Evolutionary conservation across 345 rosid genomes (phyloP).

Genomic region (Alliaria petiolata): DNA sequence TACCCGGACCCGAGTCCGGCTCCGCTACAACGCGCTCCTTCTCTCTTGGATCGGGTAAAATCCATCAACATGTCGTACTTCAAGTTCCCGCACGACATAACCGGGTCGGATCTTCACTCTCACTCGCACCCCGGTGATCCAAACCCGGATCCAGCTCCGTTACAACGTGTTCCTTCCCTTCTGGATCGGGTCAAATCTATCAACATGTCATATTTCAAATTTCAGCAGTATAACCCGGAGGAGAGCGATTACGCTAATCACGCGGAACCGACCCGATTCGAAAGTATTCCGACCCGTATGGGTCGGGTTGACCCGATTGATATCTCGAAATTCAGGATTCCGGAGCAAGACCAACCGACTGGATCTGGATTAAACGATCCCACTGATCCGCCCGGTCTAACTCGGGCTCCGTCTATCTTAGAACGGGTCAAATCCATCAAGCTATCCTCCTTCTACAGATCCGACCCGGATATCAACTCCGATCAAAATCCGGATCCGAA

Average conservation of each 20-base stretch:
- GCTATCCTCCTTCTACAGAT: conserved; percentile 34
- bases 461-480: conserved; percentile 28
- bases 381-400: conserved; percentile 25
- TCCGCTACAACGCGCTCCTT: conserved; percentile 45
- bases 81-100: conserved; percentile 20
- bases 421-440: conserved; percentile 64
- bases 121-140: conserved; percentile 3
- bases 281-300: background rate
- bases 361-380: background rate
- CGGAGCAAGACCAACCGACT: conserved; percentile 17
- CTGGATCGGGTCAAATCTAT: conserved; percentile 64
- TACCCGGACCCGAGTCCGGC: conserved; percentile 26
- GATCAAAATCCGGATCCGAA: conserved; percentile 7
- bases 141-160: conserved; percentile 19
- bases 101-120: conserved; percentile 18
- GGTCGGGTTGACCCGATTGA: conserved; percentile 28
- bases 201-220: conserved; percentile 29
- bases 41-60: conserved; percentile 58
- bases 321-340: conserved; percentile 17
- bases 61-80: conserved; percentile 44
- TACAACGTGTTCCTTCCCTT: conserved; percentile 45
- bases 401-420: conserved; percentile 52
- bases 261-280: conserved; percentile 19
- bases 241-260: background rate
- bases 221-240: conserved; percentile 27